Evolutionary conservation across 2,329 filamentous ascomycete genomes (phyloP), one percentile per base, ranked within the genome.

Genomic region (Colletotrichum lentis): DNA sequence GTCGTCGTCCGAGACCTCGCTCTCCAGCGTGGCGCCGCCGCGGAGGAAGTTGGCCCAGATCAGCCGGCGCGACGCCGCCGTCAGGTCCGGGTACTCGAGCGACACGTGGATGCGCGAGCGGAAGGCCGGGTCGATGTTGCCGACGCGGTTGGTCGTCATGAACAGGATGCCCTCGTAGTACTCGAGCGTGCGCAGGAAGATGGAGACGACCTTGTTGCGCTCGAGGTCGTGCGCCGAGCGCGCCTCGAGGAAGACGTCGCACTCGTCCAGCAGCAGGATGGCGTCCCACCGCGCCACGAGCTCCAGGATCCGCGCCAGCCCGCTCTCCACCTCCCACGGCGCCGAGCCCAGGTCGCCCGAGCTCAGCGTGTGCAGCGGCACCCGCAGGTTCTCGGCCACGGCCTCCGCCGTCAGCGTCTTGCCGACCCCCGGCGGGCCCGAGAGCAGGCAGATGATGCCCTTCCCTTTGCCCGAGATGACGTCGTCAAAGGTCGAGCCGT

Each of bases 311-410:
- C 66, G 69, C 0, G 62, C 31, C 0, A 93, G 83, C 72, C 89
- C 88, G 12, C 80, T 80, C 76, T 93, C 91, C 0, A 94, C 84
- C 18, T 85, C 84, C 67, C 85, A 83, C 0, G 89, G 85, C 62
- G 90, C 85, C 1, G 88, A 88, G 35, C 91, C 91, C 0, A 94
- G 83, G 74, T 94, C 91, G 37, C 91, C 91, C 0, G 90, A 90
- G 69, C 80, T 81, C 56, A 87, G 79, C 27, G 79, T 80, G 72
- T 85, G 85, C 6, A 87, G 77, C 1, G 84, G 85, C 46, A 80
- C 79, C 52, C 77, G 77, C 69, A 82, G 81, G 71, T 80, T 77
- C 75, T 86, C 84, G 1, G 84, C 83, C 2, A 86, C 81, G 1
- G 80, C 78, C 74, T 83, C 81, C 8, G 82, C 82, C 1, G 83